Base-by-base conservation (phyloP, 164 flowering plant genomes). In the Warburgia ugandensis region DNA sequence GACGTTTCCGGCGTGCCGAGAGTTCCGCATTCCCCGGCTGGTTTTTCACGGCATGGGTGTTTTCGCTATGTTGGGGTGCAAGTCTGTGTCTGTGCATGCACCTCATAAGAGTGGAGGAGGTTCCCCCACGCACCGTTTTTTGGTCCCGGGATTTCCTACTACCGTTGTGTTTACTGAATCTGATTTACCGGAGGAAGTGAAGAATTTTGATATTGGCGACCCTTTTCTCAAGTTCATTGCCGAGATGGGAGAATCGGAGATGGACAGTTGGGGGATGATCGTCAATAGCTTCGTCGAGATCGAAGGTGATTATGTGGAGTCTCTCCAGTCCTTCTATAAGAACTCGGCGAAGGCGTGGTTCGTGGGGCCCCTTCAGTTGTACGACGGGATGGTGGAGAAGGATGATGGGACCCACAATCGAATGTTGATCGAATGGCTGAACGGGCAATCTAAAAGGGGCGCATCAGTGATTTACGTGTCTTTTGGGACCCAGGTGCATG, bases 11-110 rank as follows among this genome's bases (percentile, higher is more conserved):
- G 14, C 47, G 0, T 72, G 73, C 31, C 52, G 42, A 0, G 28
- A 37, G 4, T 60, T 69, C n/a, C 56, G 44, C 1, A 40, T 75
- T 13, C 77, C 77, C 1, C 19, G 77, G 19, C 40, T 75, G 0
- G 67, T 65, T 2, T 75, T 62, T 35, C 74, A 72, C 29, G 74
- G 73, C 5, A 69, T 75, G 77, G 64, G 75, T 2, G 73, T 55
- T 6, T 25, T 66, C 14, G 13, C 80, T 1, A 62, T 59, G 63
- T 65, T 67, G 3, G 50, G 67, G 0, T 0, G n/a, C 16, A 67
- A 61, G 27, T 4, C 66, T 22, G n/a, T 44, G 0, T 7, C 1
- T 1, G 10, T 42, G 22, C 57, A 31, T 25, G 16, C 17, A 21
- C 52, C 55, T 1, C 57, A 50, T 17, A 7, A 23, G 26, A n/a